Percentiles rank a stretch among this genome's conserved stretches.
These are phyloP conservation scores for Gliomastix tumulicola DNA, from an alignment of 2,329 filamentous ascomycete genomes.

Conservation along the genomic window DNA sequence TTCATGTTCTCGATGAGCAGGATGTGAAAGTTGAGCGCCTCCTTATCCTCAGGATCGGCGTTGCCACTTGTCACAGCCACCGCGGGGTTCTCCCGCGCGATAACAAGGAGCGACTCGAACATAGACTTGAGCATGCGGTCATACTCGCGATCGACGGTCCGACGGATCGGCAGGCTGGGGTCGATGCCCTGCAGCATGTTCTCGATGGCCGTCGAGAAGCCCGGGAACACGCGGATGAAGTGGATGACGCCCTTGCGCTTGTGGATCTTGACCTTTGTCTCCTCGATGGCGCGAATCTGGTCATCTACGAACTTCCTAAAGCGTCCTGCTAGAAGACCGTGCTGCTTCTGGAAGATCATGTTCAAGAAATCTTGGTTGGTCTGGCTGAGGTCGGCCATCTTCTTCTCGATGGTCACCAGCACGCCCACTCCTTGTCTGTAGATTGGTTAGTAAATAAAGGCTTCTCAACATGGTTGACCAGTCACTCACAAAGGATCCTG, in stretches of 20 bases:
- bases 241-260: constrained; percentile 95
- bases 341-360: constrained; percentile 70
- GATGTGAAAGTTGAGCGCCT: constrained; percentile 95
- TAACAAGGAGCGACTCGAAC: constrained; percentile 95
- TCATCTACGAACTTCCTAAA: constrained; percentile 91
- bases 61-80: constrained; percentile 34
- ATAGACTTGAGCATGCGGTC: constrained; percentile 84
- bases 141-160: constrained; percentile 81
- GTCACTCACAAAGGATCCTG: constrained; percentile 73
- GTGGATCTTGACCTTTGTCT: constrained; percentile 98
- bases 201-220: constrained; percentile 77
- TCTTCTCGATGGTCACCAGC: constrained; percentile 72
- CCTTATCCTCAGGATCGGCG: constrained; percentile 76
- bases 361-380: constrained; percentile 91
- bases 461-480: too few relatives aligned
- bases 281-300: constrained; percentile 91
- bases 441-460: constrained; percentile 8
- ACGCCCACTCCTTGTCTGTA: constrained; percentile 81
- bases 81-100: constrained; percentile 64
- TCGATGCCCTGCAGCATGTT: constrained; percentile 65
- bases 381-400: constrained; percentile 72
- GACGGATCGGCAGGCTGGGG: constrained; percentile 55
- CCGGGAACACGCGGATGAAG: constrained; percentile 89
- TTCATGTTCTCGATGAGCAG: constrained; percentile 99
- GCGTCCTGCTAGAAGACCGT: constrained; percentile 63